These are phyloP conservation scores for Pachyrhizus erosus DNA, from an alignment of 306 rosid species.

Conservation along the genomic window DNA sequence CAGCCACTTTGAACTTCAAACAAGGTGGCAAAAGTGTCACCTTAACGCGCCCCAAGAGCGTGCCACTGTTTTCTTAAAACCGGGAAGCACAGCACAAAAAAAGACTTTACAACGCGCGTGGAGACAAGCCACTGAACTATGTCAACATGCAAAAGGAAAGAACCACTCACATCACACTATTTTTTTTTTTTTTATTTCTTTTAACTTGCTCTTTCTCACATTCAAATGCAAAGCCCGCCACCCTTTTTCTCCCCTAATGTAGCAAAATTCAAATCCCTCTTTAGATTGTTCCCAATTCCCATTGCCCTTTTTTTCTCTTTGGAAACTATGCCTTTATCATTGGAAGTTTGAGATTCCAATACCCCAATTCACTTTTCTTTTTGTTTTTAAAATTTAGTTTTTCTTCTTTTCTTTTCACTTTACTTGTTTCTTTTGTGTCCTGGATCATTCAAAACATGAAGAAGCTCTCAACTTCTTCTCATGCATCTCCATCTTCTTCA, in stretches of 20 bases:
- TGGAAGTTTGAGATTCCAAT: constrained; percentile 47
- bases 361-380: constrained; percentile 27
- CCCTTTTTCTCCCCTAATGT: neutral
- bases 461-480: constrained; percentile 48
- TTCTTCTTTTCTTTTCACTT: neutral
- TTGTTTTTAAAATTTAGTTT: neutral
- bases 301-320: constrained; percentile 27
- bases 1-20: neutral
- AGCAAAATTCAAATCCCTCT: constrained; percentile 62
- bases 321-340: constrained; percentile 41
- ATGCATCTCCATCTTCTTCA: constrained; percentile 54
- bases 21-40: neutral
- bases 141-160: neutral
- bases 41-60: constrained; percentile 51
- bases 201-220: constrained; percentile 32
- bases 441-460: constrained; percentile 55
- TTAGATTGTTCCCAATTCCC: constrained; percentile 21
- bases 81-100: constrained; percentile 29
- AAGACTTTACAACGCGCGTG: constrained; percentile 66
- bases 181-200: neutral
- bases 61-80: constrained; percentile 40
- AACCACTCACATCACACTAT: neutral
- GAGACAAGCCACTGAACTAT: constrained; percentile 51
- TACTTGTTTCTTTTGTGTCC: neutral
- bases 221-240: constrained; percentile 97